Base-by-base conservation (phyloP, 306 rosid species). In the Vigna hirtella region DNA sequence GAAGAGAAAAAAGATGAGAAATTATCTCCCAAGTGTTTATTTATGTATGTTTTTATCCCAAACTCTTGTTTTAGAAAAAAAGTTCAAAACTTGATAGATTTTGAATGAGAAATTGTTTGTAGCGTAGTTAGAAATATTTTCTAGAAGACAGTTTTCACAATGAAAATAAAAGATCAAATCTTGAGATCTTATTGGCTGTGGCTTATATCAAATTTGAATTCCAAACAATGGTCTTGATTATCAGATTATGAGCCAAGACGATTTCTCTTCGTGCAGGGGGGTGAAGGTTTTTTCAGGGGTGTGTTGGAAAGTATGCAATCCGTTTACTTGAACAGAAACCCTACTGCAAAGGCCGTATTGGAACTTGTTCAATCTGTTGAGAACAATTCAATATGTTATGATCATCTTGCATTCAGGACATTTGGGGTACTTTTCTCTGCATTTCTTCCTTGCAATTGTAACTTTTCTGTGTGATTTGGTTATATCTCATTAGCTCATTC, bases 331-430 rank as follows among this genome's bases (percentile, higher is more conserved):
- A 88, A 83, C 45, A 90, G 98, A 76, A 95, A 95, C 69, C 98
- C 98, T 45, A 88, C 98, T 30, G 99, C 99, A 24, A 93, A 89
- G 76, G 86, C 94, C 24, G 74, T 95, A 47, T 85, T 95, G 88
- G 96, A 93, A 64, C 94, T 88, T 82, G 93, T 93, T 88, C 89
- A 80, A 38, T 89, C 96, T 16, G 82, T 34, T 49, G 93, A 88
- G 13, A 68, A 85, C 28, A 81, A 86, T 43, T 81, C 77, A 36
- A 74, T 95, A 72, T 86, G 88, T 87, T 89, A 91, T 80, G 99
- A 95, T 79, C 99, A 95, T 85, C 78, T 95, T 64, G 99, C 99
- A 20, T 95, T 95, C 81, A 89, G 99, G 67, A 95, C 99, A 24
- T 87, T 91, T 81, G 97, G 97, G 93, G 98, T 95, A 90, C n/a